phyloP scores from a whole-genome alignment of 2,329 filamentous ascomycete species.

The Pseudocercospora cruenta region DNA sequence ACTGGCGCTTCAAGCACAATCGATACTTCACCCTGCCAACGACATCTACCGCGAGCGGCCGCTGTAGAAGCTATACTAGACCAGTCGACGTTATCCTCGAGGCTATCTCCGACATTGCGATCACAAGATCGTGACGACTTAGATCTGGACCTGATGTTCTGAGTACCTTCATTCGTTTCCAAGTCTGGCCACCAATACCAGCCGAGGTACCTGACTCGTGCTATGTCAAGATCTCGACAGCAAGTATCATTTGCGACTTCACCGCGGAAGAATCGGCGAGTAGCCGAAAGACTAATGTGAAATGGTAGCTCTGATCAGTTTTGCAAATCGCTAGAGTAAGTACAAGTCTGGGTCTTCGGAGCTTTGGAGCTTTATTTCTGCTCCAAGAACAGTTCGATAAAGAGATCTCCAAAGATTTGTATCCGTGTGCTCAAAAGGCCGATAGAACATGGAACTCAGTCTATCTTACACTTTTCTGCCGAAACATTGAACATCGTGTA shows the following conservation, averaged over 20 bases:
- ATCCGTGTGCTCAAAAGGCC: no score
- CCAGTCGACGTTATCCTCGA: background rate
- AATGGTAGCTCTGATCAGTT: background rate
- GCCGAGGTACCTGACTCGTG: background rate
- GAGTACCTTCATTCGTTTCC: background rate
- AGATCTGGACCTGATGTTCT: background rate
- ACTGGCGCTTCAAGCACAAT: background rate
- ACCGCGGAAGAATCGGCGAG: background rate
- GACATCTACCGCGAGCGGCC: background rate
- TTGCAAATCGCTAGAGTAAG: background rate
- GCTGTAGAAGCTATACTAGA: background rate
- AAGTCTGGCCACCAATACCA: background rate
- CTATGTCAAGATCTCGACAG: background rate
- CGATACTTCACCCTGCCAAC: background rate
- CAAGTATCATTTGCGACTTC: background rate
- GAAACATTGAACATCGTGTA: no score
- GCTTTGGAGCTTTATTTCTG: background rate
- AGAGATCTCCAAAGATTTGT: no score
- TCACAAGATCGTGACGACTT: background rate
- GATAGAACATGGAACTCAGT: no score
- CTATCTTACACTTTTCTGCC: no score
- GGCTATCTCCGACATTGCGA: background rate
- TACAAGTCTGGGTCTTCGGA: background rate
- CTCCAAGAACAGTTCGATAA: no score
- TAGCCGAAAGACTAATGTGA: background rate